Percentiles rank a stretch among this genome's conserved stretches.
Conservation (phyloP, 768 basidiomycete genomes). For the Psilocybe subaeruginosa region DNA sequence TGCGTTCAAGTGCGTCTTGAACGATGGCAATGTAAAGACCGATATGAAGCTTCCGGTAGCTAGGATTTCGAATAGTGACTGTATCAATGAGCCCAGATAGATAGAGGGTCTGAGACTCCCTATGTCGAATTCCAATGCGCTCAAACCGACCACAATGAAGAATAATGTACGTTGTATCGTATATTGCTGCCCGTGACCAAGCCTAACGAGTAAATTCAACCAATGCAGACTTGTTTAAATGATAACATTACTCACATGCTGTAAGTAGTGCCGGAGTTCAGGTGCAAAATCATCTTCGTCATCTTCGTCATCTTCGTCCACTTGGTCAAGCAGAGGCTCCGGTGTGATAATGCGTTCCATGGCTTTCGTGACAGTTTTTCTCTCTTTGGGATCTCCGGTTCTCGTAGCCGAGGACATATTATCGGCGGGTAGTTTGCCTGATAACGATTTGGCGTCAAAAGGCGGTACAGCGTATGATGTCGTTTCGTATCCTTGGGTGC, state of each 20-base stretch:
- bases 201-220: neutral
- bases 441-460: neutral
- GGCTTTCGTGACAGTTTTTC: neutral
- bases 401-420: too few relatives aligned
- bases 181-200: neutral
- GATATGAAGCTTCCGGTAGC: slow-evolving; percentile 15
- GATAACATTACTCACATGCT: neutral
- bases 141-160: slow-evolving; percentile 12
- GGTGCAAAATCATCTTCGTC: too few relatives aligned
- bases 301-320: too few relatives aligned
- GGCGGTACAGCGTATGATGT: neutral
- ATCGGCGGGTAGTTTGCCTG: too few relatives aligned
- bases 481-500: neutral
- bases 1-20: neutral
- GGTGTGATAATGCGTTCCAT: too few relatives aligned
- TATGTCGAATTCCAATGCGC: slow-evolving; percentile 12
- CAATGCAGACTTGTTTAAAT: too few relatives aligned
- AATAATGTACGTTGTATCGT: slow-evolving; percentile 9
- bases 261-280: neutral
- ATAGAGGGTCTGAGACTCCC: slow-evolving; percentile 9
- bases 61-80: slow-evolving; percentile 2
- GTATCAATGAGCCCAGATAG: slow-evolving; percentile 11
- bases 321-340: too few relatives aligned
- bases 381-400: too few relatives aligned
- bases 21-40: slow-evolving; percentile 16